A percentile compares a stretch with the other conserved stretches of the same genome.
Evolutionary conservation across 2,329 filamentous ascomycete species (phyloP).

Genomic region (Dichotomopilus funicola): DNA sequence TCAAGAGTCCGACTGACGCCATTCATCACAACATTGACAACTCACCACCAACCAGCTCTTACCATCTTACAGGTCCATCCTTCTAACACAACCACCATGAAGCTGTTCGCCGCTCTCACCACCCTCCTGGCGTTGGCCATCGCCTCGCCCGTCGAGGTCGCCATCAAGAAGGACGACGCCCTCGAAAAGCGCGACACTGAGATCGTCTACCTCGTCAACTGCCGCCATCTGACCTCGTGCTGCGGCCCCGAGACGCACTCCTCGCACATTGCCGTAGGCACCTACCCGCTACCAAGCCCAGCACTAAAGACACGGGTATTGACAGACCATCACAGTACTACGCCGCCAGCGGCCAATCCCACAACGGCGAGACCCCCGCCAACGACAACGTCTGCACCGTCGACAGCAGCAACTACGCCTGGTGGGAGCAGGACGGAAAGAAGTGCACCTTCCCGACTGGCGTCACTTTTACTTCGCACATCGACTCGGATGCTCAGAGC

Average conservation of each 20-base stretch:
- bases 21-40: background rate
- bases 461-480: background rate
- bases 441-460: conserved; percentile 3
- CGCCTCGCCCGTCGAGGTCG: background rate
- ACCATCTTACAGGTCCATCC: background rate
- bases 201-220: conserved; percentile 7
- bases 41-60: background rate
- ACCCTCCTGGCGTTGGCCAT: background rate
- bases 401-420: conserved; percentile 2
- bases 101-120: background rate
- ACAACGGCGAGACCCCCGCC: background rate
- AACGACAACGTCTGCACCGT: conserved; percentile 3
- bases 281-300: background rate
- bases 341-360: background rate
- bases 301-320: background rate
- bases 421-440: conserved; percentile 7
- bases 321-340: conserved; percentile 1
- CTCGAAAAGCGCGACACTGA: conserved; percentile 9
- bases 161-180: background rate
- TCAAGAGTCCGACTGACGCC: too few species aligned
- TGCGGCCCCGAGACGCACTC: background rate
- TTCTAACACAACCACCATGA: background rate
- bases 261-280: background rate
- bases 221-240: background rate
- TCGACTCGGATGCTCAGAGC: conserved; percentile 5